phyloP scores from a whole-genome alignment of 768 basidiomycete genomes.

The Termitomyces sp. region DNA sequence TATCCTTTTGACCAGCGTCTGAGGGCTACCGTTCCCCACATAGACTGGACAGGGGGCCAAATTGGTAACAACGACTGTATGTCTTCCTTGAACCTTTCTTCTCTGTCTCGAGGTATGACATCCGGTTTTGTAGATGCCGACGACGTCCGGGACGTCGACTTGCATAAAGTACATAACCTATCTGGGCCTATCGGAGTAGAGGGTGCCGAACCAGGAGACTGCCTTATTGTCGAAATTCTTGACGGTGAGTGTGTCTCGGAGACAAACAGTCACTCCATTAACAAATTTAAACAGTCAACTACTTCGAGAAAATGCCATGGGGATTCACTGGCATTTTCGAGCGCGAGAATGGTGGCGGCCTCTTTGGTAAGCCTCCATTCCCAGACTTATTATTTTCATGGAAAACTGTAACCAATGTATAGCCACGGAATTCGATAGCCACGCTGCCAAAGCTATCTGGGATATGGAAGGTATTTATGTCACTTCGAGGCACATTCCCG shows the following conservation, averaged over 20 bases:
- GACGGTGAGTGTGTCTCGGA: conserved; percentile 38
- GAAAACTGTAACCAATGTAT: neutral
- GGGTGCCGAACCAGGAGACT: conserved; percentile 75
- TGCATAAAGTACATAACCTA: conserved; percentile 67
- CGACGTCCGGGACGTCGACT: conserved; percentile 60
- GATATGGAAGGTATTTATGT: conserved; percentile 72
- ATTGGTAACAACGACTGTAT: conserved; percentile 71
- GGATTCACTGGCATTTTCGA: conserved; percentile 80
- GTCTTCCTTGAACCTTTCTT: conserved; percentile 12
- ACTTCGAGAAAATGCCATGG: conserved; percentile 77
- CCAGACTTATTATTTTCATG: too few species aligned
- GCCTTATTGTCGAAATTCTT: conserved; percentile 74
- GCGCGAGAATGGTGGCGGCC: conserved; percentile 64
- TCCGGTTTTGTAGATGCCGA: conserved; percentile 41
- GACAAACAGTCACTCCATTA: too few species aligned
- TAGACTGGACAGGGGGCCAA: conserved; percentile 78
- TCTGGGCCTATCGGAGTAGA: conserved; percentile 72
- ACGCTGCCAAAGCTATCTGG: conserved; percentile 77
- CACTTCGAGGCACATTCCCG: conserved; percentile 70
- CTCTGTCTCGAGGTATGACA: neutral
- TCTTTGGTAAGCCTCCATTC: conserved; percentile 53
- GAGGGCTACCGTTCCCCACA: neutral
- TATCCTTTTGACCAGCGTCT: neutral
- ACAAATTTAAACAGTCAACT: conserved; percentile 36
- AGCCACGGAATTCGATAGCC: conserved; percentile 65